Evolutionary conservation across 495 filamentous ascomycete genomes (phyloP).

Genomic region (Penicillium samsonianum): DNA sequence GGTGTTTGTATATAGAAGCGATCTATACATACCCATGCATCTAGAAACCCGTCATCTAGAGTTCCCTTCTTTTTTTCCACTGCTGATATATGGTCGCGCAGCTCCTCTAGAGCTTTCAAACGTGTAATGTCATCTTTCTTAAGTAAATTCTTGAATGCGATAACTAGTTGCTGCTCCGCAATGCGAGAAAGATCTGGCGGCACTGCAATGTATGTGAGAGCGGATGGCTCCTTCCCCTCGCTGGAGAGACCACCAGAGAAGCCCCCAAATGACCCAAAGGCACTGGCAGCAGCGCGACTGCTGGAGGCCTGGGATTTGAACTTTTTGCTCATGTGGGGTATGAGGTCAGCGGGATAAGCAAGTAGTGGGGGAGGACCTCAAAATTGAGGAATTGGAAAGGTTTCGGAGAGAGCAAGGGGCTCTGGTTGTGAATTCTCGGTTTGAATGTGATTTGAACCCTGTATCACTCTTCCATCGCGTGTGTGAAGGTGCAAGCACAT

Average conservation of each 20-base stretch:
- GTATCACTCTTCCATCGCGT: slow-evolving; percentile 9
- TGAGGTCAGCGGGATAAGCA: slow-evolving; percentile 35
- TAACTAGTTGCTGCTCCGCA: slow-evolving; percentile 75
- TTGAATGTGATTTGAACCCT: neutral
- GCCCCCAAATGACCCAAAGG: slow-evolving; percentile 50
- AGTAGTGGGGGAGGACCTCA: slow-evolving; percentile 22
- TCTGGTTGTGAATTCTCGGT: neutral
- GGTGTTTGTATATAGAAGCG: slow-evolving; percentile 17
- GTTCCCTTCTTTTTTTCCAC: slow-evolving; percentile 50
- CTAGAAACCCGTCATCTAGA: slow-evolving; percentile 73
- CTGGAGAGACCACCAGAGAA: slow-evolving; percentile 48
- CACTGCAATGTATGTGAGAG: slow-evolving; percentile 80
- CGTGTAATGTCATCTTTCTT: slow-evolving; percentile 95
- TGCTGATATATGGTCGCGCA: slow-evolving; percentile 63
- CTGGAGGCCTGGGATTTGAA: slow-evolving; percentile 74
- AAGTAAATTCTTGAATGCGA: slow-evolving; percentile 85
- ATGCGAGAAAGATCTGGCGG: slow-evolving; percentile 79
- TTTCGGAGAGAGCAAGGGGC: slow-evolving; percentile 7
- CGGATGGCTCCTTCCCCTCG: slow-evolving; percentile 53
- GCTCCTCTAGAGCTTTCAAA: slow-evolving; percentile 86
- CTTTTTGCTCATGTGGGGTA: slow-evolving; percentile 65
- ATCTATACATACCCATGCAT: slow-evolving; percentile 77
- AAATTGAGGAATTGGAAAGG: slow-evolving; percentile 10
- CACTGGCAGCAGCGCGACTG: slow-evolving; percentile 59
- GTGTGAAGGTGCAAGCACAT: slow-evolving; percentile 26